Evolutionary conservation across 164 flowering plant species (phyloP), one percentile per base, ranked within the genome.

Genomic region (Sextonia rubra): DNA sequence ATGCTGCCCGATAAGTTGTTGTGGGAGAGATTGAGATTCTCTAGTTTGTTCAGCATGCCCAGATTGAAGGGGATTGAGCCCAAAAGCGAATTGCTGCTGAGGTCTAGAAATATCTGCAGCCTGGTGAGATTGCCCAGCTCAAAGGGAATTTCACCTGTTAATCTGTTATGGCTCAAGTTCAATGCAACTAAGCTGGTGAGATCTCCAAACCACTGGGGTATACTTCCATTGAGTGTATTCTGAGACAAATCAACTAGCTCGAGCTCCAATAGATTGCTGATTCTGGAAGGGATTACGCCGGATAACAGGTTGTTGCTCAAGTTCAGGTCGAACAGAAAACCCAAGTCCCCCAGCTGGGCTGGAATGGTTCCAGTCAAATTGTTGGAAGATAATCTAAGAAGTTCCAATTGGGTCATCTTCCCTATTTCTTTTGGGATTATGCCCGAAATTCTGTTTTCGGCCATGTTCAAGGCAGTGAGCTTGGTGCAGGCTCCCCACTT

Each of bases 301-400:
- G 81, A 73, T 25, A 81, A 61, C 70, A 60, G 74, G 74, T 82
- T 78, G 56, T 30, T 22, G 29, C 80, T 77, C 77, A 80, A 73
- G 52, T 81, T 68, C 29, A 81, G 64, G 3, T 67, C 64, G 55
- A 78, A 30, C 61, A 29, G 44, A 12, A 76, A 37, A 7, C 47
- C 4, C 17, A 69, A 48, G 20, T 58, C 15, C 15, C 76, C 30
- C 30, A 27, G 2, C 2, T 27, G 30, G 30, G 30, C 22, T 25
- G 82, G 82, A 65, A 80, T 72, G 47, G 72, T 60, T 55, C 80
- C 80, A 0, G 69, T 72, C 5, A 80, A 61, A 8, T 37, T 60
- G 64, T 75, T 78, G 1, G 70, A 71, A n/a, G 77, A 74, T 56
- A 80, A 68, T 5, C 64, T 30, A 32, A 80, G 71, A 12, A 68